Evolutionary conservation across 768 basidiomycete species (phyloP).

Genomic region (Termitomyces bulborhizus): DNA sequence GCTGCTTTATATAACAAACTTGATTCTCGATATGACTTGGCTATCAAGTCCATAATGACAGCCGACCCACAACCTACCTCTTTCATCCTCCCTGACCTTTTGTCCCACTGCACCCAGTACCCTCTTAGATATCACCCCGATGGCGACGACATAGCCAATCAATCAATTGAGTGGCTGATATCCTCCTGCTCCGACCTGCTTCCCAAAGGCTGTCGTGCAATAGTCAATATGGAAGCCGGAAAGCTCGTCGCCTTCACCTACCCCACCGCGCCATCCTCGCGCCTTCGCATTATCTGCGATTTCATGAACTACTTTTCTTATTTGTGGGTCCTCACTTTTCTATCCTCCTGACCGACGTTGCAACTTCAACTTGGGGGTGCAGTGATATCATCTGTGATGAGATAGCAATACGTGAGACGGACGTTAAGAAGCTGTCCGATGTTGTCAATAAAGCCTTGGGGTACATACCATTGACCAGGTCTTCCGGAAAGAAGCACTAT

Average conservation of each 20-base stretch:
- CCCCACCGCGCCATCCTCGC: conserved; percentile 43
- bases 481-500: conserved; percentile 27
- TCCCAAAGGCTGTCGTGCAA: conserved; percentile 35
- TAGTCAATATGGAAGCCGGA: conserved; percentile 57
- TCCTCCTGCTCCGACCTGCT: conserved; percentile 37
- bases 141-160: conserved; percentile 38
- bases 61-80: background rate
- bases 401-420: conserved; percentile 60
- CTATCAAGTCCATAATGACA: background rate
- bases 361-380: background rate
- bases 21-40: no score
- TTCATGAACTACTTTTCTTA: conserved; percentile 60
- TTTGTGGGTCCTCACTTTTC: conserved; percentile 27
- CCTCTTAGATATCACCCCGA: conserved; percentile 34
- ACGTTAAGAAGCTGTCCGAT: conserved; percentile 38
- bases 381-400: conserved; percentile 75
- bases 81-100: conserved; percentile 51
- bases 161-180: conserved; percentile 47
- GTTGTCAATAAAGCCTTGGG: conserved; percentile 69
- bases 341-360: conserved; percentile 5
- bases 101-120: conserved; percentile 41
- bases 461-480: conserved; percentile 36
- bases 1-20: no score
- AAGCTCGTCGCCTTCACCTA: conserved; percentile 64
- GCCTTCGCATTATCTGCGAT: conserved; percentile 60